Conservation (phyloP, 2,329 filamentous ascomycete genomes). For the Curvularia verruculosa region DNA sequence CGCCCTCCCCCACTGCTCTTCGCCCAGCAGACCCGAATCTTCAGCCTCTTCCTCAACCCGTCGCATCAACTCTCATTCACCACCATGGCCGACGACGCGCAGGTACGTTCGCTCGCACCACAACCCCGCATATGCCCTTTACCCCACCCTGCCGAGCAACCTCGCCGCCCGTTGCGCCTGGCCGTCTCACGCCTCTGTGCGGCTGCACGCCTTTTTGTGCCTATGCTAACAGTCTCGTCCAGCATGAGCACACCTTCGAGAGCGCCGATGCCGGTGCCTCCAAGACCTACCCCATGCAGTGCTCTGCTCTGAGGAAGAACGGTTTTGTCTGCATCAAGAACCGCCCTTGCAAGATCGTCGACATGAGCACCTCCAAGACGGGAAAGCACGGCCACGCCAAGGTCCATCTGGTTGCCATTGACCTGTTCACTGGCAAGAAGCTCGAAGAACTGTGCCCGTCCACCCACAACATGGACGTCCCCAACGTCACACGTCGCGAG, state of each 20-base stretch:
- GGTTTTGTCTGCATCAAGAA: conserved; percentile 97
- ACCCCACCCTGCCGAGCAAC: conserved; percentile 48
- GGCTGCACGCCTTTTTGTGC: conserved; percentile 4
- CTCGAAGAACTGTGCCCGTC: conserved; percentile 98
- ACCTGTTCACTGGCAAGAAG: conserved; percentile 99
- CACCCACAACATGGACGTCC: conserved; percentile 97
- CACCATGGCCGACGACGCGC: conserved; percentile 68
- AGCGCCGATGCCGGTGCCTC: conserved; percentile 96
- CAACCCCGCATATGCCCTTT: conserved; percentile 35
- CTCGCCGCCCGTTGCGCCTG: conserved; percentile 42
- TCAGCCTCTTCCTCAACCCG: conserved; percentile 41
- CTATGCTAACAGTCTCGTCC: conserved; percentile 30
- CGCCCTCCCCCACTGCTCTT: conserved; percentile 37
- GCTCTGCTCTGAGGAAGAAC: conserved; percentile 99
- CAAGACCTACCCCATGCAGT: conserved; percentile 95
- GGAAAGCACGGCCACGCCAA: conserved; percentile 99
- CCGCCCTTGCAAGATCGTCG: conserved; percentile 99
- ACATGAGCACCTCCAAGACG: conserved; percentile 99
- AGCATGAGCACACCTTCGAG: conserved; percentile 78
- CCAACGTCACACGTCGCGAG: conserved; percentile 87
- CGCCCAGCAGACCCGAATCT: conserved; percentile 31
- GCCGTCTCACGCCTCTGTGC: conserved; percentile 20
- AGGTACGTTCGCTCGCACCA: conserved; percentile 57
- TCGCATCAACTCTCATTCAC: conserved; percentile 50
- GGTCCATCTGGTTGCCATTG: conserved; percentile 96